A percentile compares a stretch with the other conserved stretches of the same genome.
phyloP scores from a whole-genome alignment of 75 land plant genomes.

The Adiantum capillusveneris region DNA sequence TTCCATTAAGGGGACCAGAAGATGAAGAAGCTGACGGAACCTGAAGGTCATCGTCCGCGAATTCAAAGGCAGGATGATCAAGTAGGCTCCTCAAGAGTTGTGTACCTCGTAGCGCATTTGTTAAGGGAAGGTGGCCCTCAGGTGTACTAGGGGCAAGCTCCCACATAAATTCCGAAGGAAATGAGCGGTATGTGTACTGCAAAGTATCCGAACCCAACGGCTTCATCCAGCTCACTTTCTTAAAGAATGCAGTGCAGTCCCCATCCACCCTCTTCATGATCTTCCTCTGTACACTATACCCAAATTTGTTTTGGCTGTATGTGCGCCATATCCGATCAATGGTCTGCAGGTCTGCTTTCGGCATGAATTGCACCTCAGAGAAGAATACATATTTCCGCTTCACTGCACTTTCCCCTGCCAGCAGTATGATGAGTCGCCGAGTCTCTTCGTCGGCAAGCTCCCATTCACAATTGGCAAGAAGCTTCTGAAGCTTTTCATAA shows the following conservation, averaged over 20 bases:
- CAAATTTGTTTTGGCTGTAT: slow-evolving; percentile 64
- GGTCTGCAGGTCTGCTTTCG: slow-evolving; percentile 39
- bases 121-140: slow-evolving; percentile 82
- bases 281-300: slow-evolving; percentile 79
- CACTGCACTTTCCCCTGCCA: slow-evolving; percentile 71
- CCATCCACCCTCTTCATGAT: slow-evolving; percentile 47
- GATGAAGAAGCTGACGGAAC: not conserved
- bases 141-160: slow-evolving; percentile 61
- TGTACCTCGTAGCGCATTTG: slow-evolving; percentile 84
- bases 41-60: slow-evolving; percentile 12
- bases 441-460: slow-evolving; percentile 80
- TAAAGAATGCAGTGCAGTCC: slow-evolving; percentile 70
- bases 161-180: slow-evolving; percentile 84
- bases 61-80: slow-evolving; percentile 69
- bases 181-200: slow-evolving; percentile 75
- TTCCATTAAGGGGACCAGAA: not conserved
- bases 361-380: slow-evolving; percentile 88
- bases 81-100: slow-evolving; percentile 60
- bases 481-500: slow-evolving; percentile 18
- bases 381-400: slow-evolving; percentile 95
- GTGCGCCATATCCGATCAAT: slow-evolving; percentile 70
- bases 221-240: slow-evolving; percentile 86
- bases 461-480: slow-evolving; percentile 37
- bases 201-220: slow-evolving; percentile 26
- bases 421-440: slow-evolving; percentile 72